Evolutionary conservation across 2,329 filamentous ascomycete genomes (phyloP).

Genomic region (Penicillium sp.): DNA sequence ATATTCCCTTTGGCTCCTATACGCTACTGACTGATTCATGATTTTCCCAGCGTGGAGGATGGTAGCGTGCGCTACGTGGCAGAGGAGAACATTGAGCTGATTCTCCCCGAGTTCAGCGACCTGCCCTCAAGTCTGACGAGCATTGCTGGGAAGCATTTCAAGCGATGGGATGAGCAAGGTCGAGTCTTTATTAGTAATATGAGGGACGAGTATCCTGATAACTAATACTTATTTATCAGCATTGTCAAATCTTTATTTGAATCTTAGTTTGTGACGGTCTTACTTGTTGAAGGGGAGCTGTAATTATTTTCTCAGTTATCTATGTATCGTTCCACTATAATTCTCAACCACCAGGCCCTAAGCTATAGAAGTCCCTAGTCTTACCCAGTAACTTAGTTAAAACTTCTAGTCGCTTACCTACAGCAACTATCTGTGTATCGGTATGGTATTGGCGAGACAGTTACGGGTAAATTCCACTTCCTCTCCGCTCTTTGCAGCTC

Average conservation of each 20-base stretch:
- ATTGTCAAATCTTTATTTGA: not conserved
- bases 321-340: too few species aligned
- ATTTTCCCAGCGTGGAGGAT: constrained; percentile 59
- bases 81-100: constrained; percentile 75
- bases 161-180: constrained; percentile 70
- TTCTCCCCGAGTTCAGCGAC: constrained; percentile 56
- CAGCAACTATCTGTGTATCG: too few species aligned
- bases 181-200: constrained; percentile 82
- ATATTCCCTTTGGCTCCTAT: not conserved
- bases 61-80: constrained; percentile 73
- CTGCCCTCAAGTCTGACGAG: constrained; percentile 56
- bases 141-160: constrained; percentile 83
- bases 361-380: too few species aligned
- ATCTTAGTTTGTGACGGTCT: not conserved
- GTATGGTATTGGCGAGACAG: too few species aligned
- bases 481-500: too few species aligned
- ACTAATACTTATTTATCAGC: constrained; percentile 50
- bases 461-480: too few species aligned
- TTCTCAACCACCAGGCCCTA: too few species aligned
- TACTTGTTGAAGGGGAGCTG: not conserved
- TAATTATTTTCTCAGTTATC: not conserved
- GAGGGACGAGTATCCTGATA: constrained; percentile 80
- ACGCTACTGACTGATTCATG: constrained; percentile 12
- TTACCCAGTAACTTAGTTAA: too few species aligned
- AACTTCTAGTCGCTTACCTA: too few species aligned